Evolutionary conservation across 2,329 filamentous ascomycete genomes (phyloP).

Genomic region (Botryotinia convoluta): DNA sequence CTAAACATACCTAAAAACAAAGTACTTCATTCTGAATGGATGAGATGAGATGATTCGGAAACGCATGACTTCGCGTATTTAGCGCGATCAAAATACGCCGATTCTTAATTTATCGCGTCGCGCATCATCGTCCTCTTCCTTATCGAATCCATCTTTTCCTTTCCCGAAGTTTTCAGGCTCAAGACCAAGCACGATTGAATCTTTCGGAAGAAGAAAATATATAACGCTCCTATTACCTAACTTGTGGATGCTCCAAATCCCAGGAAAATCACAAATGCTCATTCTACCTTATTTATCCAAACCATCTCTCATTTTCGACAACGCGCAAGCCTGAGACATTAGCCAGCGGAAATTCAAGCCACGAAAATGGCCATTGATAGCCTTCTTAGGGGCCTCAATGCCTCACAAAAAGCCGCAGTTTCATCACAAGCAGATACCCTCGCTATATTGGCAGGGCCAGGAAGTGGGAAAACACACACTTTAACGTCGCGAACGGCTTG

Average conservation of each 20-base stretch:
- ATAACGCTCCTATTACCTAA: not conserved
- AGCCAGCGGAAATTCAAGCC: not conserved
- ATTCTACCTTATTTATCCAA: not conserved
- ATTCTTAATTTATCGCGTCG: not conserved
- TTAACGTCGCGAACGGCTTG: slow-evolving; percentile 90
- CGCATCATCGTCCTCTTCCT: not conserved
- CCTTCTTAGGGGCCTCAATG: slow-evolving; percentile 60
- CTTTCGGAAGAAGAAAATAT: not conserved
- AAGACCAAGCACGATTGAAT: not conserved
- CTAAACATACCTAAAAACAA: no score
- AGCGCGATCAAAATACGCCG: not conserved
- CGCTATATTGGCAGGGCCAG: slow-evolving; percentile 65
- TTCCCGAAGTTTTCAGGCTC: no score
- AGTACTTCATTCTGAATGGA: not conserved
- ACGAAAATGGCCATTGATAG: slow-evolving; percentile 32
- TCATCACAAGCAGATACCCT: slow-evolving; percentile 56
- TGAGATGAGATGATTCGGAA: not conserved
- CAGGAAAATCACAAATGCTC: not conserved
- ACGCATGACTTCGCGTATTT: slow-evolving; percentile 8
- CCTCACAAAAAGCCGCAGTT: slow-evolving; percentile 62
- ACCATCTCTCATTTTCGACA: not conserved
- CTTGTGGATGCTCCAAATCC: not conserved
- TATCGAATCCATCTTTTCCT: not conserved
- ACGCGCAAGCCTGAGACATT: not conserved
- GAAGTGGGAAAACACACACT: slow-evolving; percentile 90